phyloP scores from a whole-genome alignment of 225 moss, liverwort and hornwort species.

The Polytrichum formosum region DNA sequence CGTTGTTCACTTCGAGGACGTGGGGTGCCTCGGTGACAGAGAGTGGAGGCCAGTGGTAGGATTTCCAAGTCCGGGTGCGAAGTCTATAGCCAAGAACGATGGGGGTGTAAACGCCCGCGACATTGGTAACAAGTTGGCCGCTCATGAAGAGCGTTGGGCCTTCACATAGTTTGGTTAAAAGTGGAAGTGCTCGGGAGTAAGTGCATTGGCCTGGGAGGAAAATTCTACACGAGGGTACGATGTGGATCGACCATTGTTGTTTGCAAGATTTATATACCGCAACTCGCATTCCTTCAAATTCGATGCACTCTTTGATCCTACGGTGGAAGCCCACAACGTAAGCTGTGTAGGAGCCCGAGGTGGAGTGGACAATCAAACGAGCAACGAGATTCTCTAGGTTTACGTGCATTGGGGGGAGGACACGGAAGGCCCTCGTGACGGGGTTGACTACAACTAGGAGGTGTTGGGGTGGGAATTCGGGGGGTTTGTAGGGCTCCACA shows the following conservation, averaged over 20 bases:
- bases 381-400: constrained; percentile 39
- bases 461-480: constrained; percentile 35
- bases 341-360: constrained; percentile 23
- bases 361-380: constrained; percentile 28
- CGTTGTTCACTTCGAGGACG: constrained; percentile 41
- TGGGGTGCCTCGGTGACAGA: constrained; percentile 26
- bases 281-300: constrained; percentile 37
- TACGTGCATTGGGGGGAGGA: constrained; percentile 49
- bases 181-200: constrained; percentile 30
- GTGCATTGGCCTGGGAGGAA: constrained; percentile 21
- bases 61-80: constrained; percentile 41
- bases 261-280: constrained; percentile 43
- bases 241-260: constrained; percentile 33
- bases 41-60: constrained; percentile 40
- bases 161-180: constrained; percentile 35
- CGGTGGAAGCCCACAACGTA: constrained; percentile 39
- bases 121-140: constrained; percentile 32
- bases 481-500: constrained; percentile 25
- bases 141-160: constrained; percentile 45
- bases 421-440: constrained; percentile 23
- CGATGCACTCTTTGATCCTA: constrained; percentile 37
- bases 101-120: constrained; percentile 2
- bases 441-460: constrained; percentile 49
- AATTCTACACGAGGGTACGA: constrained; percentile 30
- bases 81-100: constrained; percentile 40